Evolutionary conservation across 441 rosid species (phyloP).

Genomic region (Populus hybrid): DNA sequence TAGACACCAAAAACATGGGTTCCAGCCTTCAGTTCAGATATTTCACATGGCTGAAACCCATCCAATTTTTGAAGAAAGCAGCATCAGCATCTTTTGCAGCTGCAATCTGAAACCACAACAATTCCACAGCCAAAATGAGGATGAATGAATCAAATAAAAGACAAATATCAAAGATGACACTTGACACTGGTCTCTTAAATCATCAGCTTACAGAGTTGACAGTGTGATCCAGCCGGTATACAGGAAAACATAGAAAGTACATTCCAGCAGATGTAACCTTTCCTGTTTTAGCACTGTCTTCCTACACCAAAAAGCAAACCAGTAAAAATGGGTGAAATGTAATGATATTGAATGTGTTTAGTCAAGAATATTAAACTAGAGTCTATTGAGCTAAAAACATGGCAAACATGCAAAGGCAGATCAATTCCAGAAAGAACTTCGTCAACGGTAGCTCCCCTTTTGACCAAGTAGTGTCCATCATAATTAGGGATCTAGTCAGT

Average conservation of each 20-base stretch:
- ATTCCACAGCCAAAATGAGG: constrained; percentile 14
- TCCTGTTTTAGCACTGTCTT: constrained; percentile 77
- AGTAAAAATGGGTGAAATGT: background rate
- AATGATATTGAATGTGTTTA: background rate
- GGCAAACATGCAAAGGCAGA: background rate
- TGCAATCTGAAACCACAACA: constrained; percentile 45
- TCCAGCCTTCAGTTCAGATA: constrained; percentile 81
- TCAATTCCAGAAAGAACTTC: background rate
- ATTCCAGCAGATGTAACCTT: constrained; percentile 87
- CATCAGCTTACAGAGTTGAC: constrained; percentile 55
- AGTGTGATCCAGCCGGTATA: constrained; percentile 76
- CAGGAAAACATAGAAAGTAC: constrained; percentile 95
- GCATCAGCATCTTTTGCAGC: constrained; percentile 86
- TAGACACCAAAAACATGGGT: constrained; percentile 84
- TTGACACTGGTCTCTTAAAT: constrained; percentile 2
- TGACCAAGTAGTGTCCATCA: background rate
- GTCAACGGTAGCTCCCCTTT: background rate
- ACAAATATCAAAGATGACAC: constrained; percentile 1
- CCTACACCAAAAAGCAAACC: constrained; percentile 37
- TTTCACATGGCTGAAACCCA: constrained; percentile 94
- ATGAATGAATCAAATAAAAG: constrained; percentile 20
- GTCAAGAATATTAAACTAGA: background rate
- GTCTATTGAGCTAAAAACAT: background rate
- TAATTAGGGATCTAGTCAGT: background rate
- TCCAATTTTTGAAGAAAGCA: constrained; percentile 85